These are phyloP conservation scores for Warburgia ugandensis DNA, from an alignment of 164 flowering plant genomes.

Conservation along the genomic window DNA sequence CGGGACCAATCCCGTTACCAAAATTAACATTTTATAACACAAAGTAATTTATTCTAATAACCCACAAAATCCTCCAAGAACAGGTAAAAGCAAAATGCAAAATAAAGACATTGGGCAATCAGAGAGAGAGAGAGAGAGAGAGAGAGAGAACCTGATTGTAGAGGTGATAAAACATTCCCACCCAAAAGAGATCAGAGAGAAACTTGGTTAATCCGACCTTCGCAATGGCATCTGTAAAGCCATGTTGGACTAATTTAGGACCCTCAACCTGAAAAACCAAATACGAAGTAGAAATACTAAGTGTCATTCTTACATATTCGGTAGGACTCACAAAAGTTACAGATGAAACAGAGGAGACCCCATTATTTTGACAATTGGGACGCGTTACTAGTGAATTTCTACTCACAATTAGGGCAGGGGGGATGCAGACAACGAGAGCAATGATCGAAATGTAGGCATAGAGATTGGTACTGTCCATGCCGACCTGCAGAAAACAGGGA, in stretches of 20 bases:
- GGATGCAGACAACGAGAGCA: conserved; percentile 83
- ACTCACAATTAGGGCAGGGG: conserved; percentile 87
- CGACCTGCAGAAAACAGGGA: conserved; percentile 50
- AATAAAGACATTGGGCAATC: too few species aligned
- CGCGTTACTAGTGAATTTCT: too few species aligned
- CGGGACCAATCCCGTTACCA: too few species aligned
- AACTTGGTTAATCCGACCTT: conserved; percentile 89
- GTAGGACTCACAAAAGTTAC: too few species aligned
- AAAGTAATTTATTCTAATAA: too few species aligned
- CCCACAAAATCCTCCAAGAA: too few species aligned
- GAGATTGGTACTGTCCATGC: conserved; percentile 88
- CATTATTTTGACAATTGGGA: too few species aligned
- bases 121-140: too few species aligned
- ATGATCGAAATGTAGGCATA: conserved; percentile 95
- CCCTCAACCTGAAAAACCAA: conserved; percentile 62
- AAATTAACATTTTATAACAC: too few species aligned
- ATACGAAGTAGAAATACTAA: not conserved
- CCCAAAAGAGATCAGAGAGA: conserved; percentile 88
- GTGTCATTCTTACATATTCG: too few species aligned
- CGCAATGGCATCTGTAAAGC: conserved; percentile 80
- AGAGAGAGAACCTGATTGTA: conserved; percentile 99
- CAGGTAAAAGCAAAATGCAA: too few species aligned
- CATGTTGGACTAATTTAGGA: conserved; percentile 64
- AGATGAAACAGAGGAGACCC: too few species aligned
- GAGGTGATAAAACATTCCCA: conserved; percentile 96